Evolutionary conservation across 2,329 filamentous ascomycete species (phyloP).

Genomic region (Fusarium chuoi): DNA sequence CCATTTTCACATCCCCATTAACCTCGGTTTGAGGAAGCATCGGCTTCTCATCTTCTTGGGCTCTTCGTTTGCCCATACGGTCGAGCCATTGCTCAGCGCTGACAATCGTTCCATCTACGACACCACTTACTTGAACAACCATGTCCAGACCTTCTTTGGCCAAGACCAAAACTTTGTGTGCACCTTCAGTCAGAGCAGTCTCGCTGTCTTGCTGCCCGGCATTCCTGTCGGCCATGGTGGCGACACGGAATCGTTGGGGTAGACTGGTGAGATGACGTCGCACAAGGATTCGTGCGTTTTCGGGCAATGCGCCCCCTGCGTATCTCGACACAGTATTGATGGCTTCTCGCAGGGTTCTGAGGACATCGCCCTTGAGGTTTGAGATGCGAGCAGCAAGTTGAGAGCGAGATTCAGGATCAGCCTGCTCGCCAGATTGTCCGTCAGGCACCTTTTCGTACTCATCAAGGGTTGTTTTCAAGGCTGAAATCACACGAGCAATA

Average conservation of each 20-base stretch:
- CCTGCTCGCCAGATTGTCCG: not conserved
- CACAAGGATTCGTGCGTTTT: conserved; percentile 87
- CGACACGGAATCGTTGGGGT: conserved; percentile 83
- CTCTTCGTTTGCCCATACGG: conserved; percentile 65
- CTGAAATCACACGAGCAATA: conserved; percentile 78
- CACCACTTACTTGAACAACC: conserved; percentile 89
- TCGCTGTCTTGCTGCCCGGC: conserved; percentile 48
- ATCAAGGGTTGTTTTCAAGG: conserved; percentile 79
- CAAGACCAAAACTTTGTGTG: conserved; percentile 83
- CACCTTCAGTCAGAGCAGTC: conserved; percentile 61
- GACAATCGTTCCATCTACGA: conserved; percentile 88
- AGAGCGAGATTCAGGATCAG: conserved; percentile 41
- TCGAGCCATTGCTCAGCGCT: conserved; percentile 95
- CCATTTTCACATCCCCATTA: conserved; percentile 47
- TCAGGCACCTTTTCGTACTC: conserved; percentile 72
- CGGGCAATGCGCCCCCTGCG: conserved; percentile 88
- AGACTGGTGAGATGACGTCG: conserved; percentile 85
- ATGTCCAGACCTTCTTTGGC: conserved; percentile 93
- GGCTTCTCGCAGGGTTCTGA: conserved; percentile 82
- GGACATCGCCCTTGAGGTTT: conserved; percentile 73
- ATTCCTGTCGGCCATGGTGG: conserved; percentile 60
- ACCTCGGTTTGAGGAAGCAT: conserved; percentile 37
- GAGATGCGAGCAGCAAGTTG: conserved; percentile 73
- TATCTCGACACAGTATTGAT: conserved; percentile 89
- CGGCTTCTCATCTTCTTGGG: conserved; percentile 44